phyloP scores from a whole-genome alignment of 768 basidiomycete genomes.

The Kondoa malvinella region DNA sequence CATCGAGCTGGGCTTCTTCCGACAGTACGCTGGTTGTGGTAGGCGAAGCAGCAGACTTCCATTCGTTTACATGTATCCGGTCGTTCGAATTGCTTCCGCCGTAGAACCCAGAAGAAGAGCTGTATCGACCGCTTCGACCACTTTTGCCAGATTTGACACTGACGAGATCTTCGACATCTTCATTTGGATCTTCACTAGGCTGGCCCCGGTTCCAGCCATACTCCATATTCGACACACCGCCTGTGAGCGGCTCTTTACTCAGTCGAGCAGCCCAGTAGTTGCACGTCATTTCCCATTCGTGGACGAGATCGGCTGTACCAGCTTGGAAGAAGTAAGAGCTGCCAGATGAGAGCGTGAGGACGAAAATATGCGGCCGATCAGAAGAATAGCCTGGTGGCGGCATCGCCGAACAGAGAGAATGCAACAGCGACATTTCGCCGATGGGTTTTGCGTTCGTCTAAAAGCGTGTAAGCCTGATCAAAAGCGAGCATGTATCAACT shows the following conservation, averaged over 20 bases:
- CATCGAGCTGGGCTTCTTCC: slow-evolving; percentile 83
- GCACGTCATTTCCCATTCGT: slow-evolving; percentile 97
- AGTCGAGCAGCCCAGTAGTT: slow-evolving; percentile 98
- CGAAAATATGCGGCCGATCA: slow-evolving; percentile 86
- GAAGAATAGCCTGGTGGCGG: slow-evolving; percentile 84
- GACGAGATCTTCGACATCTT: slow-evolving; percentile 30
- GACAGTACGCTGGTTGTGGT: slow-evolving; percentile 67
- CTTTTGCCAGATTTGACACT: slow-evolving; percentile 23
- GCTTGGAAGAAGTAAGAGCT: slow-evolving; percentile 97
- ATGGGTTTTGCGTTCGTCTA: slow-evolving; percentile 74
- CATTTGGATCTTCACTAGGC: slow-evolving; percentile 18
- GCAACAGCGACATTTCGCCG: slow-evolving; percentile 66
- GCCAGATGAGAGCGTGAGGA: slow-evolving; percentile 68
- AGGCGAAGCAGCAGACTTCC: slow-evolving; percentile 79
- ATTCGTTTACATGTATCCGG: slow-evolving; percentile 66
- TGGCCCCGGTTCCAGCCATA: slow-evolving; percentile 84
- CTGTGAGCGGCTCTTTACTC: slow-evolving; percentile 83
- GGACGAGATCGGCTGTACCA: slow-evolving; percentile 93
- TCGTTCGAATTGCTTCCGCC: slow-evolving; percentile 33
- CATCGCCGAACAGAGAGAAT: slow-evolving; percentile 69
- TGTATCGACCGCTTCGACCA: slow-evolving; percentile 38
- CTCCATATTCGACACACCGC: slow-evolving; percentile 98
- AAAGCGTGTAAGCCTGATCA: background rate
- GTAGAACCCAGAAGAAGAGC: slow-evolving; percentile 39
- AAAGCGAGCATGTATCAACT: slow-evolving; percentile 32